Percentiles rank a stretch among this genome's conserved stretches.
Conservation (phyloP, 345 rosid genomes). For the Arabis hirsuta region DNA sequence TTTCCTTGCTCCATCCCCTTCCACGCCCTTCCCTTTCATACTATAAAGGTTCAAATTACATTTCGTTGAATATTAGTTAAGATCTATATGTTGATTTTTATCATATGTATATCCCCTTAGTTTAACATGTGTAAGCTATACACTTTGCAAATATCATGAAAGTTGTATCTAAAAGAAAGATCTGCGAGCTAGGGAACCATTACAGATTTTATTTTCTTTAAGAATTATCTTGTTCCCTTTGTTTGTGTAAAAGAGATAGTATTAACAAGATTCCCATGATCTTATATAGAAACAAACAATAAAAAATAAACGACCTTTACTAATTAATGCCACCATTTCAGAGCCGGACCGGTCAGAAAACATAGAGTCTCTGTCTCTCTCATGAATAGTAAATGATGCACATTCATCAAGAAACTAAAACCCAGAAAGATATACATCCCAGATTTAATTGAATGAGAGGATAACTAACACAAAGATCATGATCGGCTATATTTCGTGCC, state of each 20-base stretch:
- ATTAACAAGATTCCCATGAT: constrained; percentile 29
- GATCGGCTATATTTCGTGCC: constrained; percentile 42
- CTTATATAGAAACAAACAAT: neutral
- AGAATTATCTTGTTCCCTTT: neutral
- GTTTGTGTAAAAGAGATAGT: constrained; percentile 24
- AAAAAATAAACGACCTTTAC: neutral
- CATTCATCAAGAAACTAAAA: constrained; percentile 22
- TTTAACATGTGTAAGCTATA: neutral
- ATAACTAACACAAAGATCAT: constrained; percentile 29
- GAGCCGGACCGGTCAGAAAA: constrained; percentile 26
- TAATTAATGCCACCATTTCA: constrained; percentile 21
- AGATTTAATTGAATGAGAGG: constrained; percentile 26
- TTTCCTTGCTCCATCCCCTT: constrained; percentile 31
- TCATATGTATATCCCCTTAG: neutral
- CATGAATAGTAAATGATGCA: constrained; percentile 12
- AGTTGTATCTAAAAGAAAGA: constrained; percentile 23
- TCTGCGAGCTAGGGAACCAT: constrained; percentile 20
- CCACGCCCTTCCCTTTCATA: constrained; percentile 13
- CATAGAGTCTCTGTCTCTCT: constrained; percentile 12
- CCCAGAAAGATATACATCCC: constrained; percentile 25
- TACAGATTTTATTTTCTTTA: constrained; percentile 1
- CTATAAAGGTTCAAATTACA: constrained; percentile 5
- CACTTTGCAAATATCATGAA: neutral
- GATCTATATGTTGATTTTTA: constrained; percentile 11
- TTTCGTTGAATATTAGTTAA: constrained; percentile 15